phyloP scores from a whole-genome alignment of 345 rosid species.

The Clausena lansium region DNA sequence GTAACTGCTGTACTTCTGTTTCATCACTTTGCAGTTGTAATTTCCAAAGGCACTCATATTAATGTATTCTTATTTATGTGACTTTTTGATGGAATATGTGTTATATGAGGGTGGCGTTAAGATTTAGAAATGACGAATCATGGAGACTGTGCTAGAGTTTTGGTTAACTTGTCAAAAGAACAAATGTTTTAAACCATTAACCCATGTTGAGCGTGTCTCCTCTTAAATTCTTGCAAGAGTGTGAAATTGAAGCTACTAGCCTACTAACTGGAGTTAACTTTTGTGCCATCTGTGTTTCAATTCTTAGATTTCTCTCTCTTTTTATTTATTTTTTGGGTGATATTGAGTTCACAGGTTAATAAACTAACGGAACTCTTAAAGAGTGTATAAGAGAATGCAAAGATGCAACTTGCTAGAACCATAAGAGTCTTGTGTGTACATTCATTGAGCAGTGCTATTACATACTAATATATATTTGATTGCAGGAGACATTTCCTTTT shows the following conservation, averaged over 20 bases:
- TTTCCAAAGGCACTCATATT: no score
- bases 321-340: not conserved
- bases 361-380: not conserved
- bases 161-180: not conserved
- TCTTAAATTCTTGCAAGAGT: not conserved
- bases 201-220: not conserved
- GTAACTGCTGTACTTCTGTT: no score
- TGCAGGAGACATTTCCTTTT: conserved; percentile 59
- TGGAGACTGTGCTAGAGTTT: not conserved
- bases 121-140: not conserved
- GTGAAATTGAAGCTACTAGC: not conserved
- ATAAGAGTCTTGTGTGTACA: no score
- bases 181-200: not conserved
- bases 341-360: not conserved
- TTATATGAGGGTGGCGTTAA: not conserved
- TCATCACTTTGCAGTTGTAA: no score
- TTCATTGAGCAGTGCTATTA: conserved; percentile 16
- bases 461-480: conserved; percentile 39
- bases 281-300: not conserved
- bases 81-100: not conserved
- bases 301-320: not conserved
- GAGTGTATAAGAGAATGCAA: not conserved
- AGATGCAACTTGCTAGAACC: not conserved
- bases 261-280: not conserved
- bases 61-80: not conserved